Percentiles rank a stretch among this genome's conserved stretches.
Conservation (phyloP, 305 asterid genomes). For the Solanum hybrid region DNA sequence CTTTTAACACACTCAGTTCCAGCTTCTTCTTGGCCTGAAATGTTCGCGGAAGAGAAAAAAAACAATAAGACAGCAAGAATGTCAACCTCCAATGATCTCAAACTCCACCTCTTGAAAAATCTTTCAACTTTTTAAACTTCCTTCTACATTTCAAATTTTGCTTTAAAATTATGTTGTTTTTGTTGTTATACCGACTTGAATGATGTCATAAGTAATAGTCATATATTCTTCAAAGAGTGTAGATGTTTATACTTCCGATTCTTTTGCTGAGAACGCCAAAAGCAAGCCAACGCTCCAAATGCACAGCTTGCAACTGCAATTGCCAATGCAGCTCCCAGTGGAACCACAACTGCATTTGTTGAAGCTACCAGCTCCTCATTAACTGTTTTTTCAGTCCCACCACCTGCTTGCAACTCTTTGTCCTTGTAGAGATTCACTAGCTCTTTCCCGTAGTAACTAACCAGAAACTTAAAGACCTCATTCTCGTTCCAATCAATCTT, state of each 20-base stretch:
- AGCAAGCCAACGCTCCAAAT: constrained; percentile 87
- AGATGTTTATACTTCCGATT: constrained; percentile 79
- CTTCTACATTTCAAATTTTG: not conserved
- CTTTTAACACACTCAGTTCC: constrained; percentile 34
- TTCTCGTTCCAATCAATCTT: constrained; percentile 39
- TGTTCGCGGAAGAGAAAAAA: constrained; percentile 25
- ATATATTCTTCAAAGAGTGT: constrained; percentile 64
- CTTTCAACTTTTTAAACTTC: not conserved
- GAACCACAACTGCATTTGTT: constrained; percentile 55
- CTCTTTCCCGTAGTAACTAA: constrained; percentile 47
- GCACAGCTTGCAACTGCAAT: constrained; percentile 88
- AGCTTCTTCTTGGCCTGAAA: constrained; percentile 78
- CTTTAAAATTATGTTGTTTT: not conserved
- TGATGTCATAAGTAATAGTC: constrained; percentile 20
- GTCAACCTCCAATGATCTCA: constrained; percentile 32
- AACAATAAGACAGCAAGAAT: constrained; percentile 16
- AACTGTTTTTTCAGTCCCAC: constrained; percentile 1
- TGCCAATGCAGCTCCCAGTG: constrained; percentile 86
- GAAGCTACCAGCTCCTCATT: constrained; percentile 43
- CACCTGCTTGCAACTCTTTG: constrained; percentile 31
- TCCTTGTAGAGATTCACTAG: constrained; percentile 43
- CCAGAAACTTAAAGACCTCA: constrained; percentile 54
- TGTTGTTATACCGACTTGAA: constrained; percentile 1
- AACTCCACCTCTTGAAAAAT: constrained; percentile 8
- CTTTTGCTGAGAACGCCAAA: constrained; percentile 88